These are phyloP conservation scores for Eimeria mitis DNA, from an alignment of 169 alveolate species.

Conservation along the genomic window DNA sequence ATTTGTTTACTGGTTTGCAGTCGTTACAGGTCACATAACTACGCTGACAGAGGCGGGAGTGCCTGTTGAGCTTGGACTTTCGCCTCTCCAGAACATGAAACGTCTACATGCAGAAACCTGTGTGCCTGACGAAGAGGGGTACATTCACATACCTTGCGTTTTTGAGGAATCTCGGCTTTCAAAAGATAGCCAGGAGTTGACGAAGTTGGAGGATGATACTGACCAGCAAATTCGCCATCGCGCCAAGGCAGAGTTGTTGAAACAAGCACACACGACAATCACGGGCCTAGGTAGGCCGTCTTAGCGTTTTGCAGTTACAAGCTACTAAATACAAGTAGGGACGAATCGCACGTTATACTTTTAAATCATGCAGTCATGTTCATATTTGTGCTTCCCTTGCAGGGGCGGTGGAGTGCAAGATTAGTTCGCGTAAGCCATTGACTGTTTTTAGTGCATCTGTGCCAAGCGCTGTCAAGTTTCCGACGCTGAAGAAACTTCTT, in stretches of 20 bases:
- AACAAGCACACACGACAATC: slow-evolving; percentile 67
- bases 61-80: slow-evolving; percentile 64
- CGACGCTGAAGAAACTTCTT: too few species aligned
- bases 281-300: slow-evolving; percentile 46
- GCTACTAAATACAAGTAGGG: background rate
- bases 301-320: background rate
- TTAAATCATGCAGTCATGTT: background rate
- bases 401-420: slow-evolving; percentile 63
- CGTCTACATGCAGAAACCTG: slow-evolving; percentile 50
- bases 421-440: slow-evolving; percentile 49
- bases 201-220: slow-evolving; percentile 14
- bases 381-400: background rate
- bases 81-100: slow-evolving; percentile 45
- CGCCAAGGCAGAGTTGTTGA: slow-evolving; percentile 35
- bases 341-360: too few species aligned
- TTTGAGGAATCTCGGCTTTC: slow-evolving; percentile 45
- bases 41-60: slow-evolving; percentile 58
- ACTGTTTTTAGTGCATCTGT: background rate
- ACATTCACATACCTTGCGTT: slow-evolving; percentile 22
- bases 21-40: slow-evolving; percentile 28
- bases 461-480: background rate
- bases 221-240: slow-evolving; percentile 55
- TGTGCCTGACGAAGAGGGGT: slow-evolving; percentile 27
- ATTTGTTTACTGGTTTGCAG: background rate
- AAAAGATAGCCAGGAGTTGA: background rate